Evolutionary conservation across 495 filamentous ascomycete species (phyloP).

Genomic region (Penicillium cataractarum): DNA sequence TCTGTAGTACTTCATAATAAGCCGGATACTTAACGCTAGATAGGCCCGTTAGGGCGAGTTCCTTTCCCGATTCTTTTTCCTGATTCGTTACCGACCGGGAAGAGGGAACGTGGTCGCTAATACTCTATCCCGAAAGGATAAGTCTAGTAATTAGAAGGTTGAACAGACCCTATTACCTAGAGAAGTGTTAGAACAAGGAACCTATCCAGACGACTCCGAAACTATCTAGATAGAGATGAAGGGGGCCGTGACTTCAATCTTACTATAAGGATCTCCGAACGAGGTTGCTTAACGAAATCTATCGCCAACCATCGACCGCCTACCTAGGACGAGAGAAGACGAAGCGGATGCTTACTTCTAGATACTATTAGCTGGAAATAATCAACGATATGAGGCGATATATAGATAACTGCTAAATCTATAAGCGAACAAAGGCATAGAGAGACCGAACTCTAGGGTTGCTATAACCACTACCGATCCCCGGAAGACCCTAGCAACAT

Average conservation of each 20-base stretch:
- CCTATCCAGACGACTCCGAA: background rate
- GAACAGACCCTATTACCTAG: background rate
- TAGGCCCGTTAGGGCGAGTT: conserved; percentile 26
- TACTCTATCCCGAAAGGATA: background rate
- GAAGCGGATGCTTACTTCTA: background rate
- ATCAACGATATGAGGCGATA: background rate
- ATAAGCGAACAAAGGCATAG: conserved; percentile 6
- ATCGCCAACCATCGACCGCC: conserved; percentile 4
- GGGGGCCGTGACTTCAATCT: too few relatives aligned
- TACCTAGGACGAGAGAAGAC: conserved; percentile 12
- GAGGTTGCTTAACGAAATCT: conserved; percentile 14
- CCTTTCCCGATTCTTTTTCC: conserved; percentile 29
- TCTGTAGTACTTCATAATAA: conserved; percentile 1
- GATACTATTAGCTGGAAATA: conserved; percentile 9
- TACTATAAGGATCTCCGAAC: conserved; percentile 1
- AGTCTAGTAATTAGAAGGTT: background rate
- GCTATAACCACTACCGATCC: background rate
- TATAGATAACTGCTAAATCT: background rate
- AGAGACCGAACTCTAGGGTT: background rate
- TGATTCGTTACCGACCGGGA: conserved; percentile 29
- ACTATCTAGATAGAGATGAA: background rate
- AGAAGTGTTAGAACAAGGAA: background rate
- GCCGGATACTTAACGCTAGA: background rate
- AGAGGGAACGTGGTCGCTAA: conserved; percentile 9
- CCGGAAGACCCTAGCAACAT: conserved; percentile 1